Percentiles rank a stretch among this genome's conserved stretches.
These are phyloP conservation scores for Picea sitchensis DNA, from an alignment of 75 land plant genomes.

Conservation along the genomic window DNA sequence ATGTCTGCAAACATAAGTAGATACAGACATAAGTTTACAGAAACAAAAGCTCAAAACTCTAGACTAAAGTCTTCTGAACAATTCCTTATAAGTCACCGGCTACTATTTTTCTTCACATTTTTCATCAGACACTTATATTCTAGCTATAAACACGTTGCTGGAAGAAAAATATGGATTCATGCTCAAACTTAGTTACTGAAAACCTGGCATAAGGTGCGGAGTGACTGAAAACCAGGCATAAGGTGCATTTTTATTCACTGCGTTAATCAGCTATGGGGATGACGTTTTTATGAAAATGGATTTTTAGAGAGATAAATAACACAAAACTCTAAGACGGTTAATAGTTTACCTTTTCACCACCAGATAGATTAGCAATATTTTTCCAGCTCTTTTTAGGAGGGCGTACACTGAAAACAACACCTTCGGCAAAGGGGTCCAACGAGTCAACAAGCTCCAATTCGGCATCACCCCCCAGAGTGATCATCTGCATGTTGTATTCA, in stretches of 20 bases:
- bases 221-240: not conserved
- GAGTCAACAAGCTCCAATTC: constrained; percentile 97
- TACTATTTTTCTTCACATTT: not conserved
- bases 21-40: not conserved
- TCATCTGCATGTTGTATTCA: constrained; percentile 56
- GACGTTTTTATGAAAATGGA: too few relatives aligned
- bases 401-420: constrained; percentile 96
- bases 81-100: not conserved
- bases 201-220: not conserved
- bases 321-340: not conserved
- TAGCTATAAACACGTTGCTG: too few relatives aligned
- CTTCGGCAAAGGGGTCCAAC: constrained; percentile 96
- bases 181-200: not conserved
- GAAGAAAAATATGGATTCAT: too few relatives aligned
- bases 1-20: constrained; percentile 46
- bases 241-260: not conserved
- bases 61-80: not conserved
- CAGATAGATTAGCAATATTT: constrained; percentile 95
- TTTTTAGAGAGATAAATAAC: not conserved
- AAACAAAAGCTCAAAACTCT: not conserved
- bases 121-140: not conserved
- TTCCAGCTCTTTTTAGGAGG: constrained; percentile 99
- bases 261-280: not conserved
- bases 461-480: constrained; percentile 98
- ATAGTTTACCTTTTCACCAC: constrained; percentile 87